Evolutionary conservation across 306 rosid species (phyloP).

Genomic region (Ceratonia siliqua): DNA sequence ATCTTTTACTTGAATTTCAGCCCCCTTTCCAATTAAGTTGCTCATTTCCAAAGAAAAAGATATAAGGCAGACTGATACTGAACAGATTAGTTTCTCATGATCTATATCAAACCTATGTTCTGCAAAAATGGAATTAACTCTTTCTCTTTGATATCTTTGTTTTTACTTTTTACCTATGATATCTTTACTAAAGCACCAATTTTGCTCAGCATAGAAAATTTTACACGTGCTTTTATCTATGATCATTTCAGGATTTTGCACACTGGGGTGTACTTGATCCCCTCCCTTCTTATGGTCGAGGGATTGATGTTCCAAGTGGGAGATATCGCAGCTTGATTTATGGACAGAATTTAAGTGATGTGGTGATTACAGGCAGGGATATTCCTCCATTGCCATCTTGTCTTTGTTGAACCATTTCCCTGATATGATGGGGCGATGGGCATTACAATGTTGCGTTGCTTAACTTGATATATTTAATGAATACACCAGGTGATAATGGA

Average conservation of each 20-base stretch:
- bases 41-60: background rate
- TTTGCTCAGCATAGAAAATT: background rate
- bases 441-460: background rate
- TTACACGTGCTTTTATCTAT: background rate
- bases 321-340: slow-evolving; percentile 47
- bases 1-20: background rate
- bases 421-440: background rate
- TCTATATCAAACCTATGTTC: background rate
- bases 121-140: background rate
- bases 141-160: background rate
- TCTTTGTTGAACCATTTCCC: background rate
- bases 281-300: slow-evolving; percentile 49
- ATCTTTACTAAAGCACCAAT: background rate
- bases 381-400: background rate
- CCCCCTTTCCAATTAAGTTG: background rate
- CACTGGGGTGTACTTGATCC: slow-evolving; percentile 40
- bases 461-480: background rate
- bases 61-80: background rate
- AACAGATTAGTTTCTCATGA: background rate
- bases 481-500: slow-evolving; percentile 51
- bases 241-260: slow-evolving; percentile 26
- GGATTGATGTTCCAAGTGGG: slow-evolving; percentile 39
- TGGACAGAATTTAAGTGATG: slow-evolving; percentile 38
- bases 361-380: slow-evolving; percentile 41
- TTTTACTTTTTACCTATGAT: background rate